These are phyloP conservation scores for Thermoascus crustaceus DNA, from an alignment of 2,329 filamentous ascomycete species.

Conservation along the genomic window DNA sequence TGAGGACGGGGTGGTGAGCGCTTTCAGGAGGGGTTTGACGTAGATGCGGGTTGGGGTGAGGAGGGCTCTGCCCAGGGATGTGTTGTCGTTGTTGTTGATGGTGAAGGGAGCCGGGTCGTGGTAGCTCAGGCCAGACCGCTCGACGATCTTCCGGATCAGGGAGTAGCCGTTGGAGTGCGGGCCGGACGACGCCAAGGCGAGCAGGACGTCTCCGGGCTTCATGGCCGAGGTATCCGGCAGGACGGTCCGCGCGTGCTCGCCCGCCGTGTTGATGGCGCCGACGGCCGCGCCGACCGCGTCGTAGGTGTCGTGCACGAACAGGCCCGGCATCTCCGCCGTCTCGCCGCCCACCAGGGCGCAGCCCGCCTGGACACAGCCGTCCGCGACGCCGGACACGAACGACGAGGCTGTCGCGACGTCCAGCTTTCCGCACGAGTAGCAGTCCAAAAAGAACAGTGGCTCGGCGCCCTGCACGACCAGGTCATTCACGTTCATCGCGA, in stretches of 20 bases:
- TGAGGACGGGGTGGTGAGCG: conserved; percentile 35
- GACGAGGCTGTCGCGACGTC: conserved; percentile 66
- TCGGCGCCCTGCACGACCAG: conserved; percentile 92
- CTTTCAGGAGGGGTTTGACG: conserved; percentile 68
- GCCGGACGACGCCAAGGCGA: conserved; percentile 78
- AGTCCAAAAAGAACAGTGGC: conserved; percentile 94
- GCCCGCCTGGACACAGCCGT: conserved; percentile 73
- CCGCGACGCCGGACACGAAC: conserved; percentile 87
- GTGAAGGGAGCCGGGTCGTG: conserved; percentile 71
- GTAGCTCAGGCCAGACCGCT: conserved; percentile 63
- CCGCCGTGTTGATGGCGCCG: conserved; percentile 59
- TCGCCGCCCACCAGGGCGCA: conserved; percentile 95
- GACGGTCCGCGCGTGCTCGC: conserved; percentile 51
- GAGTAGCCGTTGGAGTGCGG: conserved; percentile 97
- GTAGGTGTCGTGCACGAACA: conserved; percentile 83
- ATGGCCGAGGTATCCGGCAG: conserved; percentile 71
- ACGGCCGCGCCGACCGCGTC: conserved; percentile 87
- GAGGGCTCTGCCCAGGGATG: conserved; percentile 61
- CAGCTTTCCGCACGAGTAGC: conserved; percentile 88
- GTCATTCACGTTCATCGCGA: conserved; percentile 99
- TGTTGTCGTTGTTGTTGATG: too few relatives aligned
- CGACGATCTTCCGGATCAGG: conserved; percentile 82
- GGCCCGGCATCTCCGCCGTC: conserved; percentile 96
- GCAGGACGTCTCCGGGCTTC: conserved; percentile 71
- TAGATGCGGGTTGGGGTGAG: conserved; percentile 91